Base-by-base conservation (phyloP, 495 filamentous ascomycete genomes). In the Penicillium psychrofluorescens region DNA sequence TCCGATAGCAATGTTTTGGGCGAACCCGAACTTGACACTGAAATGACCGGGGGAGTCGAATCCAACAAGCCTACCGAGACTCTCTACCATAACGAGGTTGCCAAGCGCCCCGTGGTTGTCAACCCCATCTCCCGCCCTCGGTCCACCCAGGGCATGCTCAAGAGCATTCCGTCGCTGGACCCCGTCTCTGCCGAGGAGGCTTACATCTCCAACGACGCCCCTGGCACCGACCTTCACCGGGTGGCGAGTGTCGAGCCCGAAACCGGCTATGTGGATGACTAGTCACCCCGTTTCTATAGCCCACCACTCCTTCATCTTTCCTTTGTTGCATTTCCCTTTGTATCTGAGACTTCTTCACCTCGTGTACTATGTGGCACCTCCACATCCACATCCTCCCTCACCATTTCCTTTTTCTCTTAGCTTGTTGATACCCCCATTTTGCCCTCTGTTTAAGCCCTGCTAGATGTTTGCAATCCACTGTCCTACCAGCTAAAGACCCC, bases 111-210 rank as follows among this genome's bases (percentile, higher is more conserved):
- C 48, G 80, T 51, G 59, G 67, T 58, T 56, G 73, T 55, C 60
- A 74, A 51, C 43, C 67, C 61, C 5, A 34, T 41, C 7, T 43
- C 68, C 14, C 77, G 77, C 7, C 72, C 75, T n/a, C 81, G 79
- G 51, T 86, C 80, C 31, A 77, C 76, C 29, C 81, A 88, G 59
- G 85, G 77, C 1, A 59, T 89, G 11, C 72, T 90, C 27, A 83
- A 82, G 38, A 74, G 71, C 12, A 71, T 73, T 48, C 61, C 66
- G n/a, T 67, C 62, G 4, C 63, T 71, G 35, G 68, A 65, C 22
- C 71, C 71, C 8, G 66, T 68, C 32, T 67, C 59, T 46, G 63
- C 47, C 12, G 74, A 65, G 30, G 62, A 67, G 13, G 73, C 76
- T 15, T 65, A 58, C 41, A 63, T 57, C 28, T 54, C 64, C 11